Base-by-base conservation (phyloP, 352 stramenopile species). In the Blastocystis sp. region DNA sequence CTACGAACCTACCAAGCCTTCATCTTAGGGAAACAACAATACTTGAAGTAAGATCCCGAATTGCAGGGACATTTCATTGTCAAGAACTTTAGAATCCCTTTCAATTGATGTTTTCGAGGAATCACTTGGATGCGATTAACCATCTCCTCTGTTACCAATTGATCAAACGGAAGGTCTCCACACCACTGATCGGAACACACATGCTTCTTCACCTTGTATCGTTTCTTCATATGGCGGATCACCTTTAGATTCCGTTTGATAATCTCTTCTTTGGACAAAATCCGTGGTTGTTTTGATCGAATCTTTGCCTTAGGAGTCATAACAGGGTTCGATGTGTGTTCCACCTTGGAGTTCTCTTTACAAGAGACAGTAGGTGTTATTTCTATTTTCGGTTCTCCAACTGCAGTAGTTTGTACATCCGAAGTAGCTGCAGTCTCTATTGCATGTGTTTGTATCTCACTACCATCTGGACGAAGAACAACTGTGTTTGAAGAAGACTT, bases 401-500 rank as follows among this genome's bases (percentile, higher is more conserved):
- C 59, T 5, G 21, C 4, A 39, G 14, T 19, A 12, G 5, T 32
- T 73, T 39, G 19, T n/a, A 54, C 1, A 0, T 75, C 32, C 27
- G 32, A 14, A 39, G 4, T 56, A 35, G 3, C 63, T 21, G 24
- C 59, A 29, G 32, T 5, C 14, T 69, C 14, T 69, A 11, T 12
- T 61, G 3, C 54, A 6, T 32, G 27, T n/a, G 24, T 39, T n/a
- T 39, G 16, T 89, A 91, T 94, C 90, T 94, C 91, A 89, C 93
- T 92, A n/a, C 92, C 92, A 37, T 86, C 58, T 24, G n/a, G 74
- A 43, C 42, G 27, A 3, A 86, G 24, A 27, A 86, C 59, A 73
- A 86, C 39, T 14, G 27, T 67, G 4, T 16, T 32, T 1, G 14
- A 21, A 24, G 29, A 24, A 2, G 75, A 59, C 7, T 19, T 27